A percentile compares a stretch with the other conserved stretches of the same genome.
Conservation (phyloP, 2,329 filamentous ascomycete genomes). For the Harringtonia lauricola region DNA sequence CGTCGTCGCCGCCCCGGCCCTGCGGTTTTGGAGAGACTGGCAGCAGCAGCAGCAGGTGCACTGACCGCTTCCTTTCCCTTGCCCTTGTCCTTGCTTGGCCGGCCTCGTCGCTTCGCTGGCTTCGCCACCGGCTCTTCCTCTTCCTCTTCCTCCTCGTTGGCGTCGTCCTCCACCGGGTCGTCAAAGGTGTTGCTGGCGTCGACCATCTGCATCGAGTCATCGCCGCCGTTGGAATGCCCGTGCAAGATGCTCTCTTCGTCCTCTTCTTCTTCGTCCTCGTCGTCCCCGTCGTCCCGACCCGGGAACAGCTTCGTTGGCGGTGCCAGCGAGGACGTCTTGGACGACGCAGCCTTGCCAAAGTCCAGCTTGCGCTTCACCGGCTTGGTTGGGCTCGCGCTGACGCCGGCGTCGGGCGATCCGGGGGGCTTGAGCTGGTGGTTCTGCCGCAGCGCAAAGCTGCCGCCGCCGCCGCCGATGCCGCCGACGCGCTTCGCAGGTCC, state of each 20-base stretch:
- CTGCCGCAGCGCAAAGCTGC: constrained; percentile 7
- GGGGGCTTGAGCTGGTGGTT: constrained; percentile 45
- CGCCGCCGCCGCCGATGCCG: too few relatives aligned
- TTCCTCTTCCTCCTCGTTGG: constrained; percentile 11
- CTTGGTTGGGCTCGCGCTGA: constrained; percentile 18
- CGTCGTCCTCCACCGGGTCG: not conserved
- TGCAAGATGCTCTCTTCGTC: constrained; percentile 16
- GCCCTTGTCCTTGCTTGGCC: too few relatives aligned
- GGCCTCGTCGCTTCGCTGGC: not conserved
- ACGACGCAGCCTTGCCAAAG: constrained; percentile 26
- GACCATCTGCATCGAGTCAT: constrained; percentile 33
- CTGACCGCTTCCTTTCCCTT: not conserved
- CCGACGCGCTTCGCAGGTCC: not conserved
- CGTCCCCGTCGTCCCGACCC: constrained; percentile 16
- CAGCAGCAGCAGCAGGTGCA: too few relatives aligned
- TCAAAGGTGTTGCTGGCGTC: constrained; percentile 8
- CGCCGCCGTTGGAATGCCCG: constrained; percentile 17
- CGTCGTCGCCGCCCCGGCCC: too few relatives aligned
- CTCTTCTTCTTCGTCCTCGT: constrained; percentile 18
- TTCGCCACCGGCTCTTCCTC: not conserved
- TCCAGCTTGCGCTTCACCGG: constrained; percentile 44
- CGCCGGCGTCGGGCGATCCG: constrained; percentile 33
- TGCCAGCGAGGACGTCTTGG: constrained; percentile 8
- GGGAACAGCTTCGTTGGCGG: constrained; percentile 6
- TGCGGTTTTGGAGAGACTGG: too few relatives aligned